Evolutionary conservation across 306 rosid species (phyloP).

Genomic region (Castanea sativa): DNA sequence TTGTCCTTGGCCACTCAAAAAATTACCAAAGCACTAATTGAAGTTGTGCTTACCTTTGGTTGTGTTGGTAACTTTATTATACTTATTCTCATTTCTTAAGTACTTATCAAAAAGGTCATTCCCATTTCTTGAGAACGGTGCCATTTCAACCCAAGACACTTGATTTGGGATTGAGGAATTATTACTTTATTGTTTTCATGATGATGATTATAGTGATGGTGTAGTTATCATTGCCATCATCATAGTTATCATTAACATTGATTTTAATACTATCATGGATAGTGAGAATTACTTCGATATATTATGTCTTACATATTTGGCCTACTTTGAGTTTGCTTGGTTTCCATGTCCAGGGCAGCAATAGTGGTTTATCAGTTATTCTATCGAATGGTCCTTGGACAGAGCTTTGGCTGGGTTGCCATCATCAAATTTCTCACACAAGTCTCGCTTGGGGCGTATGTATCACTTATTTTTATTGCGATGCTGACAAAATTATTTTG

Average conservation of each 20-base stretch:
- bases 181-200: no score
- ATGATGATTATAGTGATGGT: no score
- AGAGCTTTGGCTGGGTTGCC: conserved; percentile 63
- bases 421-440: conserved; percentile 62
- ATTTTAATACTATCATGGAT: not conserved
- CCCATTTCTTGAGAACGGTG: no score
- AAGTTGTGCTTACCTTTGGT: not conserved
- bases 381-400: conserved; percentile 89
- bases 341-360: conserved; percentile 70
- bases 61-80: not conserved
- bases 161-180: no score
- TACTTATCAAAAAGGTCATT: no score
- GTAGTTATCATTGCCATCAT: not conserved
- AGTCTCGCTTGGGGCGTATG: conserved; percentile 94
- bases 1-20: no score
- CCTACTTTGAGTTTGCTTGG: conserved; percentile 22
- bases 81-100: no score
- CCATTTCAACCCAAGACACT: no score
- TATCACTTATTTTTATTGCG: conserved; percentile 37
- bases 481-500: conserved; percentile 17
- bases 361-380: conserved; percentile 94
- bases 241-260: not conserved
- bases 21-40: not conserved
- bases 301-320: conserved; percentile 9
- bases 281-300: not conserved